phyloP scores from a whole-genome alignment of 805 yeast species.

The Alloascoidea hylecoeti region DNA sequence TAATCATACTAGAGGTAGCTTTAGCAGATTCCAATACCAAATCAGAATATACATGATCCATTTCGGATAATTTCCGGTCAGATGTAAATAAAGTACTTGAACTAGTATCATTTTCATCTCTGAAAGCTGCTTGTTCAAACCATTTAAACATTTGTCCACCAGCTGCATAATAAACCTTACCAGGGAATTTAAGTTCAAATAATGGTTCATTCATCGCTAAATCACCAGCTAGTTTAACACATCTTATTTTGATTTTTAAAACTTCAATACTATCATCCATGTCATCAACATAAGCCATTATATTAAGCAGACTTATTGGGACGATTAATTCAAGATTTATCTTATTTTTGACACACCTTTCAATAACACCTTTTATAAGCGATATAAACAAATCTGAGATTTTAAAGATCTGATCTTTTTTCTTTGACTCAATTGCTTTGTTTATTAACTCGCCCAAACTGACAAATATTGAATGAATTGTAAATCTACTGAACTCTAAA shows the following conservation, averaged over 20 bases:
- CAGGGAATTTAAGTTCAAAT: conserved; percentile 11
- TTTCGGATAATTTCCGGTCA: too few species aligned
- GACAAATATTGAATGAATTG: conserved; percentile 43
- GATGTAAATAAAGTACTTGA: conserved; percentile 3
- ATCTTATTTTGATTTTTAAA: conserved; percentile 9
- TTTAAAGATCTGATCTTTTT: background rate
- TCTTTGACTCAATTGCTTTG: conserved; percentile 1
- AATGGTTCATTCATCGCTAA: conserved; percentile 11
- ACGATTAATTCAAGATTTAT: background rate
- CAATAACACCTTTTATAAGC: background rate
- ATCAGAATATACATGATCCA: background rate
- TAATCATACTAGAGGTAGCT: background rate
- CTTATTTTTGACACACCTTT: background rate
- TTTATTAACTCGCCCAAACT: conserved; percentile 30
- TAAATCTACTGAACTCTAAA: conserved; percentile 27
- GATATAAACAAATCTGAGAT: background rate
- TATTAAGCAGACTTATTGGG: conserved; percentile 5
- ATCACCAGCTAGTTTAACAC: conserved; percentile 12
- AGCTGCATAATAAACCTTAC: conserved; percentile 9
- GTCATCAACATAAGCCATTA: conserved; percentile 2
- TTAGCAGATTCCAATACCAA: background rate
- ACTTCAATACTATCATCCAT: conserved; percentile 3
- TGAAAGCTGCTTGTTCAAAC: conserved; percentile 11
- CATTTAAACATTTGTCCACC: conserved; percentile 8
- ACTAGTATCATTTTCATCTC: too few species aligned